Conservation (phyloP, 345 rosid species). For the Stellera chamaejasme region DNA sequence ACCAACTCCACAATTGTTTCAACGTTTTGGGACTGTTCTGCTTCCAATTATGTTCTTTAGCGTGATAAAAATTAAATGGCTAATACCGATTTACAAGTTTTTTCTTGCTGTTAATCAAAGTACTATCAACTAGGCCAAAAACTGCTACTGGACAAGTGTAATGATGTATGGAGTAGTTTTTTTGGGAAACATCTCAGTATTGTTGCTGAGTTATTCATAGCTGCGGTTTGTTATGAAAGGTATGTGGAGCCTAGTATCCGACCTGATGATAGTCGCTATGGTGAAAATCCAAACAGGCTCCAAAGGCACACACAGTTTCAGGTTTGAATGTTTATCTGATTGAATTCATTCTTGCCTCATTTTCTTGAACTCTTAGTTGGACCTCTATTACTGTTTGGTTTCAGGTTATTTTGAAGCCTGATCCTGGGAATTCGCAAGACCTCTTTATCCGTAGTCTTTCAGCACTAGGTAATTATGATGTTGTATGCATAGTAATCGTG, state of each 20-base stretch:
- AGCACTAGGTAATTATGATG: slow-evolving; percentile 59
- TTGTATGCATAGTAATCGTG: background rate
- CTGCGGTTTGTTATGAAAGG: slow-evolving; percentile 25
- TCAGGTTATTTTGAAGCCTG: slow-evolving; percentile 93
- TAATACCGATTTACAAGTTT: too few species aligned
- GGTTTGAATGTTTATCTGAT: slow-evolving; percentile 22
- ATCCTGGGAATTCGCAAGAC: slow-evolving; percentile 93
- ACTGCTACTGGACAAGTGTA: too few species aligned
- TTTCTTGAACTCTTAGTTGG: background rate
- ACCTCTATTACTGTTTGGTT: slow-evolving; percentile 10
- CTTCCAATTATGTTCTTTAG: too few species aligned
- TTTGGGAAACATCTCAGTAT: too few species aligned
- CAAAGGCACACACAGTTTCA: slow-evolving; percentile 98
- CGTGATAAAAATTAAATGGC: too few species aligned
- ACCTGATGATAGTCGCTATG: slow-evolving; percentile 94
- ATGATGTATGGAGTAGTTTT: too few species aligned
- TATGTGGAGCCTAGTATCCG: slow-evolving; percentile 94
- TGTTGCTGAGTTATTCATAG: slow-evolving; percentile 2
- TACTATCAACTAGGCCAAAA: too few species aligned
- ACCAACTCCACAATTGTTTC: too few species aligned
- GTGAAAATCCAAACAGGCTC: slow-evolving; percentile 95
- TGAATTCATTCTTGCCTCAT: background rate
- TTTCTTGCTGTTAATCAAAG: too few species aligned
- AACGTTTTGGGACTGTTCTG: too few species aligned
- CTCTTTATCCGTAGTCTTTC: slow-evolving; percentile 84